Evolutionary conservation across 306 rosid species (phyloP).

Genomic region (Vigna trinervia): DNA sequence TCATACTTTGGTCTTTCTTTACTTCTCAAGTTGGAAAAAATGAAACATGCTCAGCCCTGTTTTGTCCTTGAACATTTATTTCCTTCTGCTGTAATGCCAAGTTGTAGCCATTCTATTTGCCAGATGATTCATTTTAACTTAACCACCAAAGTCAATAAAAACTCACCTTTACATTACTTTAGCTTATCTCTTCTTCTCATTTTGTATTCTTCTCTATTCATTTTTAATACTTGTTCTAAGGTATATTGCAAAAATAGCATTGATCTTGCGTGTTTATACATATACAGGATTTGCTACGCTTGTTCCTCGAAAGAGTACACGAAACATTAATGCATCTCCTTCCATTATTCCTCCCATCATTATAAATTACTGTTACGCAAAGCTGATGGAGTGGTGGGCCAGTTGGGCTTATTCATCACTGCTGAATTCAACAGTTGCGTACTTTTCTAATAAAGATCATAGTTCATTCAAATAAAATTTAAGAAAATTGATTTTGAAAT

Average conservation of each 20-base stretch:
- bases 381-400: slow-evolving; percentile 36
- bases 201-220: too few relatives aligned
- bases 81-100: background rate
- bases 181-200: too few relatives aligned
- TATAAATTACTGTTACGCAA: slow-evolving; percentile 13
- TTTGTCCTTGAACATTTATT: slow-evolving; percentile 28
- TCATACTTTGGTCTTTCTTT: slow-evolving; percentile 1
- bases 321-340: slow-evolving; percentile 26
- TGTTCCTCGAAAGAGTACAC: background rate
- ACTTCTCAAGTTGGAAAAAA: slow-evolving; percentile 11
- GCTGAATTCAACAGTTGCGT: too few relatives aligned
- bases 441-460: too few relatives aligned
- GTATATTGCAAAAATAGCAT: too few relatives aligned
- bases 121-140: background rate
- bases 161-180: too few relatives aligned
- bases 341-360: background rate
- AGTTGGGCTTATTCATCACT: background rate
- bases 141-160: too few relatives aligned
- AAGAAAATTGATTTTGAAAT: too few relatives aligned
- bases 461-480: too few relatives aligned
- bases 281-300: background rate
- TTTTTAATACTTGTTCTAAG: too few relatives aligned
- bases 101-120: background rate
- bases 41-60: background rate
- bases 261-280: too few relatives aligned